Conservation (phyloP, 2,329 filamentous ascomycete species). For the Sclerotinia spermophila region DNA sequence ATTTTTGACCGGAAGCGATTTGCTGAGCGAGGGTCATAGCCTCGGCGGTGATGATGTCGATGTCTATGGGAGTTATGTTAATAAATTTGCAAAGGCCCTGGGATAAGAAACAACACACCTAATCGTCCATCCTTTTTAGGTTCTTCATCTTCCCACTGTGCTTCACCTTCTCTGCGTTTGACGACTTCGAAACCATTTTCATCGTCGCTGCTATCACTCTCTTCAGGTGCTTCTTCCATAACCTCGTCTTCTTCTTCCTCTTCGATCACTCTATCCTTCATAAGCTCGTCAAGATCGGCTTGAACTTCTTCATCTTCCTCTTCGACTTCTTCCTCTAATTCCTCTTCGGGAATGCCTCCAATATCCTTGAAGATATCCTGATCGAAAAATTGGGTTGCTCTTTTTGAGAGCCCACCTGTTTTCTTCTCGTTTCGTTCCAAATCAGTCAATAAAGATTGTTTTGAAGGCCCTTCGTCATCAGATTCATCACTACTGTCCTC, state of each 20-base stretch:
- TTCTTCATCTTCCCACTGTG: slow-evolving; percentile 65
- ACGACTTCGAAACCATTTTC: slow-evolving; percentile 61
- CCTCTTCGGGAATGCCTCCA: slow-evolving; percentile 59
- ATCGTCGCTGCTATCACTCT: slow-evolving; percentile 33
- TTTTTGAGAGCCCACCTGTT: slow-evolving; percentile 67
- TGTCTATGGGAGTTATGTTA: slow-evolving; percentile 53
- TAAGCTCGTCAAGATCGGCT: slow-evolving; percentile 38
- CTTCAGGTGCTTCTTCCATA: slow-evolving; percentile 23
- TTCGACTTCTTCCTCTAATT: slow-evolving; percentile 42
- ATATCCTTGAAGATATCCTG: slow-evolving; percentile 92
- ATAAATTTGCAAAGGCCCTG: slow-evolving; percentile 3
- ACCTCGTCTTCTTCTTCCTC: slow-evolving; percentile 36
- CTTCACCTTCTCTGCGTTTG: slow-evolving; percentile 46
- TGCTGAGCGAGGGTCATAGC: slow-evolving; percentile 96
- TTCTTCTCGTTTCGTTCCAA: slow-evolving; percentile 52
- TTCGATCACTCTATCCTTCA: slow-evolving; percentile 25
- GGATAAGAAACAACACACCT: slow-evolving; percentile 40
- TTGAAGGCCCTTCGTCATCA: slow-evolving; percentile 49
- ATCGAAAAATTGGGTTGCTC: slow-evolving; percentile 85
- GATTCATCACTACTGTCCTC: slow-evolving; percentile 61
- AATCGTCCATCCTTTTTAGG: slow-evolving; percentile 60
- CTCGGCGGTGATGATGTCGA: slow-evolving; percentile 98
- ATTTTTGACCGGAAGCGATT: slow-evolving; percentile 81
- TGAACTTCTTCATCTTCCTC: slow-evolving; percentile 43
- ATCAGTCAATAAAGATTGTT: slow-evolving; percentile 56